Percentiles rank a stretch among this genome's conserved stretches.
These are phyloP conservation scores for Heritiera littoralis DNA, from an alignment of 345 rosid species.

Conservation along the genomic window DNA sequence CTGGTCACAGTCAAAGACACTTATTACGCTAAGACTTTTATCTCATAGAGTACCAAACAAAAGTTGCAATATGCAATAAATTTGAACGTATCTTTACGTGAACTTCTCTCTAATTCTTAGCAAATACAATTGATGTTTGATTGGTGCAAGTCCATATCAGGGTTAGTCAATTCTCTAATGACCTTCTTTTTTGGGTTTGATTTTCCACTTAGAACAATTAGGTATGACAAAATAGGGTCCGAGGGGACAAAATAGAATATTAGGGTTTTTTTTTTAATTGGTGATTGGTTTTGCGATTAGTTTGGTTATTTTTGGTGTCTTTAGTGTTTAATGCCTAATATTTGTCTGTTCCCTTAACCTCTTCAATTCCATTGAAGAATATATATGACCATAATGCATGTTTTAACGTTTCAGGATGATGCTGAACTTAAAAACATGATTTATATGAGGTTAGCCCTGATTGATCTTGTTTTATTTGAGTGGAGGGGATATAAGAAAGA, in stretches of 20 bases:
- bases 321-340: neutral
- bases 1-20: neutral
- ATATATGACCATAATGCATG: neutral
- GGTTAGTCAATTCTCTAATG: neutral
- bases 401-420: neutral
- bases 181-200: neutral
- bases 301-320: neutral
- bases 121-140: neutral
- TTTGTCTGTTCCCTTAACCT: slow-evolving; percentile 11
- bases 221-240: neutral
- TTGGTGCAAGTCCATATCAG: neutral
- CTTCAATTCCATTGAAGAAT: neutral
- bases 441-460: neutral
- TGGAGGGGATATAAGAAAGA: neutral
- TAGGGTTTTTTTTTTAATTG: neutral
- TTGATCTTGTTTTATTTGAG: too few species aligned
- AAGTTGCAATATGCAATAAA: neutral
- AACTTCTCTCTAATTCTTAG: neutral
- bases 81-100: neutral
- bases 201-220: neutral
- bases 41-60: neutral
- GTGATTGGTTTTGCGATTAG: neutral
- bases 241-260: neutral
- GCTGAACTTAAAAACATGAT: neutral
- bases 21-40: neutral